Evolutionary conservation across 1,139 yeast genomes (phyloP), one percentile per base, ranked within the genome.

Genomic region (Diutina rugosa): DNA sequence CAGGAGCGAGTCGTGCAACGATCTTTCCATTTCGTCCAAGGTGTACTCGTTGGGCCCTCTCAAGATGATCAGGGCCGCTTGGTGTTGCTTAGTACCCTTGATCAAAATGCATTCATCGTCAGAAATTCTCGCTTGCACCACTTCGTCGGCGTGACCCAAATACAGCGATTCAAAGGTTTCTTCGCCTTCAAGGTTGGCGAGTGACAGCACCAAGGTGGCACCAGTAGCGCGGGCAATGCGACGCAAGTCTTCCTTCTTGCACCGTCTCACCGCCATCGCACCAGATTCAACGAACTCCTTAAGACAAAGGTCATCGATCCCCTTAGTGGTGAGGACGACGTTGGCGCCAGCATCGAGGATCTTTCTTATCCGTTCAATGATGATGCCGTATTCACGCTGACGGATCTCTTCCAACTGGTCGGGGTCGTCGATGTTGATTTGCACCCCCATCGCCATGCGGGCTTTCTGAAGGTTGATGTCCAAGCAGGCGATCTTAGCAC

Each of bases 221-320:
- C 99, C 99, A 4, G 98, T 90, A 48, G 99, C 99, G 67, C 97
- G 83, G 10, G 99, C 98, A 64, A 95, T 93, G 76, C 99, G 84
- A 70, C 96, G 83, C 65, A 95, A 78, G 71, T 95, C 99, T 71
- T 93, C 99, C 70, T 90, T 91, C 72, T 90, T 90, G 78, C 98
- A 91, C 65, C 99, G 84, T 77, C 99, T 86, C 51, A 95, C 99
- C 16, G 96, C 99, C 93, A 95, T 90, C 56, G 93, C 95, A 54
- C 93, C 91, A 52, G 91, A 89, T 72, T 95, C 99, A 57, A 93
- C 95, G 71, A 95, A 93, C 69, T 89, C 93, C 73, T 95, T 95
- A 66, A 95, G 78, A 69, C 97, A 91, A 70, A 93, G 79, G 69
- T 95, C 99, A 72, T 95, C 99, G 64, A 95, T 95, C 63, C 99